These are phyloP conservation scores for Trametes pubescens DNA, from an alignment of 1,284 basidiomycete genomes.

Conservation along the genomic window DNA sequence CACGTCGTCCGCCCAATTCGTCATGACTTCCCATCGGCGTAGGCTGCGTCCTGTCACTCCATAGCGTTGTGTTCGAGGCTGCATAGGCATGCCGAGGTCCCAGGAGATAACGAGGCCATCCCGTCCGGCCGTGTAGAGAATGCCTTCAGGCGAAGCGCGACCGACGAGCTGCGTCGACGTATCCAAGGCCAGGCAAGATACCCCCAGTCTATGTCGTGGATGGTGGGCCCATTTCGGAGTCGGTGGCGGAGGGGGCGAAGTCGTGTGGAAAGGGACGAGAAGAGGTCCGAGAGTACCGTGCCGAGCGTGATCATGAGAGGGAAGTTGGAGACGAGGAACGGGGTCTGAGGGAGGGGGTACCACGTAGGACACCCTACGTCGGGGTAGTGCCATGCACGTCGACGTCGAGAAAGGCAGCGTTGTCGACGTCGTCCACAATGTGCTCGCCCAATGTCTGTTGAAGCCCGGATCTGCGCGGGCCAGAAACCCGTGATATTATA, in stretches of 20 bases:
- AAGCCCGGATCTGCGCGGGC: background rate
- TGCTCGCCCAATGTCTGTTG: constrained; percentile 11
- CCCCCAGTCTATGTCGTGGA: constrained; percentile 87
- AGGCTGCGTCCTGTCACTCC: constrained; percentile 39
- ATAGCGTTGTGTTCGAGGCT: constrained; percentile 49
- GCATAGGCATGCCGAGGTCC: constrained; percentile 84
- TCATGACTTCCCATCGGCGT: constrained; percentile 75
- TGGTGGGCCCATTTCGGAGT: constrained; percentile 49
- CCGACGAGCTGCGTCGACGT: constrained; percentile 79
- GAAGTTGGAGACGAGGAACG: constrained; percentile 76
- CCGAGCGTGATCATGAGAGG: constrained; percentile 65
- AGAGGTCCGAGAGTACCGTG: constrained; percentile 74
- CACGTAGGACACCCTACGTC: constrained; percentile 84
- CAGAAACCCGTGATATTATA: background rate
- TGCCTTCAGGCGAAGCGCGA: constrained; percentile 77
- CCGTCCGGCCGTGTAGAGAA: constrained; percentile 92
- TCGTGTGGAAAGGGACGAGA: constrained; percentile 56
- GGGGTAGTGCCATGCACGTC: constrained; percentile 47
- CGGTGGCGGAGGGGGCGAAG: constrained; percentile 47
- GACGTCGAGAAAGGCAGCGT: constrained; percentile 8
- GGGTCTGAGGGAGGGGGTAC: constrained; percentile 75
- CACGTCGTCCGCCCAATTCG: constrained; percentile 81
- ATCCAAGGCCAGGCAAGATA: constrained; percentile 88
- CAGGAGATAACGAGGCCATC: constrained; percentile 94
- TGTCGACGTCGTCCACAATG: constrained; percentile 16